phyloP scores from a whole-genome alignment of 2,329 filamentous ascomycete genomes.

The Ambrosiella beaveri region DNA sequence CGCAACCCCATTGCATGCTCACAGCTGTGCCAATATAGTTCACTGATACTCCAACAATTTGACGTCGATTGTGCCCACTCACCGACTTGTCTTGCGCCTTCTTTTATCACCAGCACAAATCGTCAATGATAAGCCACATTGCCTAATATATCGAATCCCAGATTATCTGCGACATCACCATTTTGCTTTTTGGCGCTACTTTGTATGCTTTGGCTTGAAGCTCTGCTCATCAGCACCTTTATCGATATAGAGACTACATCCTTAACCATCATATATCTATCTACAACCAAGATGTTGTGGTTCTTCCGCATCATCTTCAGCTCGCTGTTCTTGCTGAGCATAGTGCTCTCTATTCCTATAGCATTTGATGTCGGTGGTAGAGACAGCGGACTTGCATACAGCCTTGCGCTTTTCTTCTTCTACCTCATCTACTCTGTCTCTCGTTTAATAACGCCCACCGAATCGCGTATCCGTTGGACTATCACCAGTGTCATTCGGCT shows the following conservation, averaged over 20 bases:
- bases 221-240: too few relatives aligned
- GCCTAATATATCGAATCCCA: too few relatives aligned
- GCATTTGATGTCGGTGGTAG: conserved; percentile 95
- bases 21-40: conserved; percentile 2
- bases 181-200: too few relatives aligned
- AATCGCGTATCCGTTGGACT: conserved; percentile 56
- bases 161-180: too few relatives aligned
- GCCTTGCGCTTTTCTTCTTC: conserved; percentile 71
- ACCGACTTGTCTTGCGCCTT: too few relatives aligned
- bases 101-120: too few relatives aligned
- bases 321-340: conserved; percentile 71
- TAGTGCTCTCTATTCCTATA: conserved; percentile 89
- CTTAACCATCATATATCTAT: background rate
- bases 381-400: conserved; percentile 87
- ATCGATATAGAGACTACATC: too few relatives aligned
- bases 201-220: too few relatives aligned
- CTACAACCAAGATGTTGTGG: conserved; percentile 51
- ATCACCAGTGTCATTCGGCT: conserved; percentile 52
- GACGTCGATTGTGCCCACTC: too few relatives aligned
- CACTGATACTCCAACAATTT: background rate
- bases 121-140: too few relatives aligned
- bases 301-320: conserved; percentile 65
- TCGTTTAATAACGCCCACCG: conserved; percentile 63
- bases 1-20: background rate
- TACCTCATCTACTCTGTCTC: conserved; percentile 77